phyloP scores from a whole-genome alignment of 1,284 basidiomycete genomes.

The Gymnopus androsaceus region DNA sequence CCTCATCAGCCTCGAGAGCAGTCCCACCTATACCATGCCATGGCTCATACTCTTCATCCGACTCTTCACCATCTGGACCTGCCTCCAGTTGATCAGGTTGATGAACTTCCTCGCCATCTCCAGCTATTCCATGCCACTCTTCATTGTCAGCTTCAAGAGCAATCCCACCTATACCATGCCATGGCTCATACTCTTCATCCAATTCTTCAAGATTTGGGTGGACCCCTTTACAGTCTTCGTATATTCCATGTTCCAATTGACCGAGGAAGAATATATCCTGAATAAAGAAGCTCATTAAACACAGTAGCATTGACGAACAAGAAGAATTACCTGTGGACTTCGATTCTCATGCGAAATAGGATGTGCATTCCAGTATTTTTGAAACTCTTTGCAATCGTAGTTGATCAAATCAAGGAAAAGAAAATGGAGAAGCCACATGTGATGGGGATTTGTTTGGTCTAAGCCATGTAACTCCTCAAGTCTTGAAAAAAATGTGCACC shows the following conservation, averaged over 20 bases:
- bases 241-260: not conserved
- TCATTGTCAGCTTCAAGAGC: too few species aligned
- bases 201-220: not conserved
- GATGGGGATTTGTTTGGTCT: constrained; percentile 27
- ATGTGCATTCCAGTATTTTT: constrained; percentile 37
- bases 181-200: too few species aligned
- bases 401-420: constrained; percentile 44
- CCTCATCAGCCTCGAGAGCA: too few species aligned
- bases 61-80: too few species aligned
- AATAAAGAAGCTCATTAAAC: not conserved
- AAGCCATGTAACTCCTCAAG: constrained; percentile 39
- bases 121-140: too few species aligned
- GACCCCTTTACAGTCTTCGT: not conserved
- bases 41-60: too few species aligned
- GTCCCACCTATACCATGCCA: too few species aligned
- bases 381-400: constrained; percentile 37
- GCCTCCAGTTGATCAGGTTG: too few species aligned
- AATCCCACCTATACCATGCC: too few species aligned
- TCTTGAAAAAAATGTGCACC: constrained; percentile 41
- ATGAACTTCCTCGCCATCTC: too few species aligned
- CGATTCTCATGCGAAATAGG: constrained; percentile 9
- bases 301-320: not conserved
- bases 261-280: constrained; percentile 2
- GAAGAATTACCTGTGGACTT: constrained; percentile 7
- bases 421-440: constrained; percentile 46